Evolutionary conservation across 2,329 filamentous ascomycete species (phyloP), one percentile per base, ranked within the genome.

Genomic region (Penicillium freii): DNA sequence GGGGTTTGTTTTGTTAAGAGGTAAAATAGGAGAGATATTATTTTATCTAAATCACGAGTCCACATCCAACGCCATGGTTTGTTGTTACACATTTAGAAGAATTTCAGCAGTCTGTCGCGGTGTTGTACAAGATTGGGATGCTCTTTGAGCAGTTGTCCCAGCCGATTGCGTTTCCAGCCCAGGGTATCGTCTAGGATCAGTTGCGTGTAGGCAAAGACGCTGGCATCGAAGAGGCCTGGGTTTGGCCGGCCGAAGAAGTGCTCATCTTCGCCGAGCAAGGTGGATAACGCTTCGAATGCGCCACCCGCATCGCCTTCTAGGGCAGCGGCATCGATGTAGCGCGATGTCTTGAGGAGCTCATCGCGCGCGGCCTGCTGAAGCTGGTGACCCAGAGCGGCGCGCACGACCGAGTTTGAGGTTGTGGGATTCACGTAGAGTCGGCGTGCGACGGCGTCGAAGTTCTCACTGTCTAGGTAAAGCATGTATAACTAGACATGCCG

Each of bases 181-280:
- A 91, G 68, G 2, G 67, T 68, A 34, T 86, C 81, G 58, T 89
- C 85, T 51, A 96, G 75, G 51, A 97, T 79, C 50, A 96, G 78
- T 73, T 95, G 86, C 0, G 90, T 92, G 74, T 97, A 99, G 4
- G 91, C 87, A 76, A 97, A 97, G 2, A 97, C 84, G 53, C 85
- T 86, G 7, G 93, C 92, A 75, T 99, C 94, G 66, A 97, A 93
- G 25, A 93, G 70, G 0, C 87, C 85, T 0, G 93, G 91, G 17
- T 74, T 71, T 31, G 73, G 50, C 56, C 72, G 70, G 5, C 78
- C 81, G 67, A 87, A 88, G 71, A 89, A 90, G 79, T 85, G 88
- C 19, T 76, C 67, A 38, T 85, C 73, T 0, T 81, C 73, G 1
- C 81, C 85, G 10, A 91, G 76, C 9, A 88, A 67, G 21, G 74